Percentiles rank a stretch among this genome's conserved stretches.
Evolutionary conservation across 176 grass and related monocot species (phyloP).

Genomic region (Paspalum vaginatum): DNA sequence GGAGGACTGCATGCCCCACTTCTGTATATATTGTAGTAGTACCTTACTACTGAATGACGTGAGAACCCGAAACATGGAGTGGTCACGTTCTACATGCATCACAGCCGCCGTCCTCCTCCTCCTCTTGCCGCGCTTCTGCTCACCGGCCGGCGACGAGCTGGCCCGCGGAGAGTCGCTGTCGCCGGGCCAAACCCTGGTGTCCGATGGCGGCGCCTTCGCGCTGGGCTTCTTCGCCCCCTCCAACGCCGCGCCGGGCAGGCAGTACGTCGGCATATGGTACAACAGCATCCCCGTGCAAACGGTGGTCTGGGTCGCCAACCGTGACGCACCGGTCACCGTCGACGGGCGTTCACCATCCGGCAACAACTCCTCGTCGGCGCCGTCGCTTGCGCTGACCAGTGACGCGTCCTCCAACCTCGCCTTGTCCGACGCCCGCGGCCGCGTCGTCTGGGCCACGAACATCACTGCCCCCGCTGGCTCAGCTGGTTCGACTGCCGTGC

Average conservation of each 20-base stretch:
- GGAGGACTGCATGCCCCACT: background rate
- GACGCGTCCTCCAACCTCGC: conserved; percentile 14
- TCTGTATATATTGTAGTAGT: background rate
- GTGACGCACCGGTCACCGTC: background rate
- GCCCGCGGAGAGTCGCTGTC: conserved; percentile 16
- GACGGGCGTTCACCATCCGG: background rate
- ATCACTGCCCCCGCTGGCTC: background rate
- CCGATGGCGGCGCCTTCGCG: conserved; percentile 26
- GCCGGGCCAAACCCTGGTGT: background rate
- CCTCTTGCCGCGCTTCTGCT: conserved; percentile 10
- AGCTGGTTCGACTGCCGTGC: conserved; percentile 7
- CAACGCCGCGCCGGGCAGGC: background rate
- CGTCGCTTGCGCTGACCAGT: background rate
- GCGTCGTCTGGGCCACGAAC: no score
- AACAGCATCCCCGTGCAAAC: conserved; percentile 11
- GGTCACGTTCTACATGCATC: background rate
- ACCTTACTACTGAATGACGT: background rate
- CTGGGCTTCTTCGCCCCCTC: conserved; percentile 43
- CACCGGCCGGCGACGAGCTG: conserved; percentile 26
- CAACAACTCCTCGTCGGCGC: background rate
- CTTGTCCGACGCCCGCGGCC: no score
- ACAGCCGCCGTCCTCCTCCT: background rate
- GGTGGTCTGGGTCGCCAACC: conserved; percentile 41
- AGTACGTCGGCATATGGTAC: conserved; percentile 53
- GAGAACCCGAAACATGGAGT: conserved; percentile 1